Conservation (phyloP, 139 green algal genomes). For the Chlamydomonas sphaeroides region DNA sequence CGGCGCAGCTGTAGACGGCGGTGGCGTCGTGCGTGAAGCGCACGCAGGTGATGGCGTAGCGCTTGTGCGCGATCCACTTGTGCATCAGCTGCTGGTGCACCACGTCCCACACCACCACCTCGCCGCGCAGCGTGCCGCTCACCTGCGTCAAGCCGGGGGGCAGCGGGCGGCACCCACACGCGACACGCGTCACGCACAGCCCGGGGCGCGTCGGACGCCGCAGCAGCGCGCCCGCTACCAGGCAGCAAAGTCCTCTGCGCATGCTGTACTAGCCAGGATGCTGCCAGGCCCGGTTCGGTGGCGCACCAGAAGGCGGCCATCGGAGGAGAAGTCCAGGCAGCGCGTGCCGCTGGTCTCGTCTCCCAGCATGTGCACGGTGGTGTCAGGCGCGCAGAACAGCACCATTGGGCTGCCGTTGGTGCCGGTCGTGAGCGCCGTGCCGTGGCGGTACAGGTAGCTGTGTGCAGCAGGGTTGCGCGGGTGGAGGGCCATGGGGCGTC, state of each 20-base stretch:
- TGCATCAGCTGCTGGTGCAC: constrained; percentile 46
- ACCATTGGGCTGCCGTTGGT: constrained; percentile 23
- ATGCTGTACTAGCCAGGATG: too few species aligned
- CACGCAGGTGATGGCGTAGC: constrained; percentile 54
- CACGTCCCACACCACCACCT: constrained; percentile 54
- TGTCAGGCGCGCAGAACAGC: constrained; percentile 43
- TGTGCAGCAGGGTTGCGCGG: too few species aligned
- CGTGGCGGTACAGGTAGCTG: constrained; percentile 49
- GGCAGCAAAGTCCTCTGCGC: too few species aligned
- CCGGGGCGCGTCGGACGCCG: too few species aligned
- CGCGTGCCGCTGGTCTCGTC: constrained; percentile 41
- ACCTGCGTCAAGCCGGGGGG: not conserved
- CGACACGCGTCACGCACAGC: not conserved
- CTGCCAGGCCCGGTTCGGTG: too few species aligned
- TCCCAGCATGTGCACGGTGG: constrained; percentile 48
- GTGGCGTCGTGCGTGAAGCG: constrained; percentile 55
- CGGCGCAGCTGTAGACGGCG: constrained; percentile 49
- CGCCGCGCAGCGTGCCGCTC: constrained; percentile 51
- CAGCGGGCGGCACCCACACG: not conserved
- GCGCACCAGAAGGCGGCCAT: constrained; percentile 52
- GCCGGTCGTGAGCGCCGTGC: not conserved
- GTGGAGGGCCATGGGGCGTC: too few species aligned
- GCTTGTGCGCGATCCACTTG: constrained; percentile 58
- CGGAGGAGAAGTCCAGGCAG: constrained; percentile 47
- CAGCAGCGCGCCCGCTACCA: too few species aligned